Conservation (phyloP, 331 rosid species). For the Cydonia oblonga region DNA sequence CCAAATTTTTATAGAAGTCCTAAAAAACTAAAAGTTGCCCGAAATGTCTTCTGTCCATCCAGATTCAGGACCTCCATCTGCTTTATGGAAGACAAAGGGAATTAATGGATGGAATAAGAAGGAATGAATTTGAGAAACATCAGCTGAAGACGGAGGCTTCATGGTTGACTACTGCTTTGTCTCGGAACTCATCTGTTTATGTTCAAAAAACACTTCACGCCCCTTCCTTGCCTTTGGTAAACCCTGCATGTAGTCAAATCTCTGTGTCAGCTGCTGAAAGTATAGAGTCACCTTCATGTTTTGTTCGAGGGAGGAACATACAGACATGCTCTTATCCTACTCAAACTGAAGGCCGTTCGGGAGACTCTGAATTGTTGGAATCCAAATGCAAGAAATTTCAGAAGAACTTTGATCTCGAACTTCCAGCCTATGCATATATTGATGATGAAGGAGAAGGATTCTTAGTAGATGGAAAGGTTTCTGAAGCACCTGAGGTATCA, state of each 20-base stretch:
- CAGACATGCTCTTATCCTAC: conserved; percentile 14
- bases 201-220: conserved; percentile 17
- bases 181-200: conserved; percentile 18
- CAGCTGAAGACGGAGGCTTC: conserved; percentile 28
- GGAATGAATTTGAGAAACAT: conserved; percentile 28
- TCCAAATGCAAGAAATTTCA: conserved; percentile 41
- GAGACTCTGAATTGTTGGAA: conserved; percentile 21
- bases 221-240: conserved; percentile 30
- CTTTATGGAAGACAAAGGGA: conserved; percentile 68
- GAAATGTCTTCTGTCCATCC: conserved; percentile 20
- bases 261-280: conserved; percentile 22
- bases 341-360: conserved; percentile 18
- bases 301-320: conserved; percentile 26
- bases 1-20: background rate
- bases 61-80: conserved; percentile 81
- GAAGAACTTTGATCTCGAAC: conserved; percentile 65
- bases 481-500: conserved; percentile 23
- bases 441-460: conserved; percentile 35
- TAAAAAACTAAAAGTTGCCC: conserved; percentile 6
- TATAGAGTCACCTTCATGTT: conserved; percentile 22
- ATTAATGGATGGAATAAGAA: conserved; percentile 46
- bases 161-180: conserved; percentile 26
- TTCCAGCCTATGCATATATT: conserved; percentile 49
- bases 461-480: conserved; percentile 20
- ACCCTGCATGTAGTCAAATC: conserved; percentile 18